A percentile compares a stretch with the other conserved stretches of the same genome.
These are phyloP conservation scores for Heliamphora exappendiculata DNA, from an alignment of 148 eudicot genomes.

Conservation along the genomic window DNA sequence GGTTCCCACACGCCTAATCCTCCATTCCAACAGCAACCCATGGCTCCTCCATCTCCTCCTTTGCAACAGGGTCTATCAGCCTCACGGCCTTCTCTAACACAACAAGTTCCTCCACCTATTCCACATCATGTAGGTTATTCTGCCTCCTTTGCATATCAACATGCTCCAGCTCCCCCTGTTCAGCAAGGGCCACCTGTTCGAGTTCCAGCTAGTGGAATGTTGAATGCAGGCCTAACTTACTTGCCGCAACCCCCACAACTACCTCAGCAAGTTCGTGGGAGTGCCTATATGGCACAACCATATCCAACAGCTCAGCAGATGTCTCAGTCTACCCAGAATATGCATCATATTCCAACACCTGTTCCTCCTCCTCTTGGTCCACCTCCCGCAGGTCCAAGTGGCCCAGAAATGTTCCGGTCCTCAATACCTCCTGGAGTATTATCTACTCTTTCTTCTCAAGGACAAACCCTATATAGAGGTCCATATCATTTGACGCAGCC, in stretches of 20 bases:
- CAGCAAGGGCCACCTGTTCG: slow-evolving; percentile 32
- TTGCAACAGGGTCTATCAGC: slow-evolving; percentile 36
- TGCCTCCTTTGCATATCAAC: slow-evolving; percentile 29
- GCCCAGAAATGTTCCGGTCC: slow-evolving; percentile 13
- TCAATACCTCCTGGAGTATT: slow-evolving; percentile 18
- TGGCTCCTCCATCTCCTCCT: slow-evolving; percentile 30
- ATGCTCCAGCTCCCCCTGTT: slow-evolving; percentile 26
- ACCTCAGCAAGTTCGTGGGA: slow-evolving; percentile 24
- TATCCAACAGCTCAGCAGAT: slow-evolving; percentile 29
- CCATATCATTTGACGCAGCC: slow-evolving; percentile 21
- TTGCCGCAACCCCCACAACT: slow-evolving; percentile 30
- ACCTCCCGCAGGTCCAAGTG: slow-evolving; percentile 1
- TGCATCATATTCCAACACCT: slow-evolving; percentile 26
- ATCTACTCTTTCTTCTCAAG: slow-evolving; percentile 24
- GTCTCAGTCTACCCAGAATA: slow-evolving; percentile 33
- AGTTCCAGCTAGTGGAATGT: slow-evolving; percentile 28
- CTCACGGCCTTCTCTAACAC: slow-evolving; percentile 24
- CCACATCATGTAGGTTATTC: slow-evolving; percentile 25
- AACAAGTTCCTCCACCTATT: slow-evolving; percentile 31
- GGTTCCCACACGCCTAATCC: slow-evolving; percentile 45
- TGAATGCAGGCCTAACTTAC: slow-evolving; percentile 30
- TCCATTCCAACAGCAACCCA: slow-evolving; percentile 38
- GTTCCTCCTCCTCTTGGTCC: slow-evolving; percentile 20
- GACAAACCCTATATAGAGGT: slow-evolving; percentile 25
- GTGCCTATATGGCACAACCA: slow-evolving; percentile 24